Base-by-base conservation (phyloP, 176 grass and related monocot genomes). In the Zizania latifolia region DNA sequence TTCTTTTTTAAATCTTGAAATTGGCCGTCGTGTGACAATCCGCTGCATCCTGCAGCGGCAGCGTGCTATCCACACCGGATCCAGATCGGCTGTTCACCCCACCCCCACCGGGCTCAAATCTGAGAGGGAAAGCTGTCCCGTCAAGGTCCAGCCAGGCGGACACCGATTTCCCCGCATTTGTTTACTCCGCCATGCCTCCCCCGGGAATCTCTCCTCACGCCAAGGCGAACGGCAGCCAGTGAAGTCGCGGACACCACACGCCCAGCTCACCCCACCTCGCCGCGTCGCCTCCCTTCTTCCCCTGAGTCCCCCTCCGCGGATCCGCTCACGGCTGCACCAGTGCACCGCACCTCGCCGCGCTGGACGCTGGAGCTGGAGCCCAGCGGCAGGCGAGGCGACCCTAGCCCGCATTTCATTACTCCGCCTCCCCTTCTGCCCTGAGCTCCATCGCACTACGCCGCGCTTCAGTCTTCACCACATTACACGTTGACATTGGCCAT, bases 161-260 rank as follows among this genome's bases (percentile, higher is more conserved):
- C 85, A 51, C 48, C 66, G 24, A 61, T 66, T 58, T 46, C 29
- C 35, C 4, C 28, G 34, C 37, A 71, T 58, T 86, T 66, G 58
- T 87, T 71, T 82, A 87, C 65, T 65, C 56, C 71, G 71, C 58
- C 75, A 21, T 37, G 58, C 33, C 22, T 71, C 72, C 65, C 37
- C 85, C 85, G 79, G 85, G 85, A 82, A 87, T 87, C 85, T 50
- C 79, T 83, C 85, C 79, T 63, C 79, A 60, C 85, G 73, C n/a
- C n/a, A n/a, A n/a, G n/a, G n/a, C 85, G 37, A 77, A 82, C 79
- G 31, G 78, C 78, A 48, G 61, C 61, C 74, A 46, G 28, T 34
- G 19, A 30, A 72, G 75, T 30, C 60, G 46, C n/a, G 46, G 70
- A 43, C 84, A 77, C 71, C 78, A 56, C 84, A 71, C 14, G 34